A percentile compares a stretch with the other conserved stretches of the same genome.
Evolutionary conservation across 495 filamentous ascomycete genomes (phyloP).

Genomic region (Neurospora sp.): DNA sequence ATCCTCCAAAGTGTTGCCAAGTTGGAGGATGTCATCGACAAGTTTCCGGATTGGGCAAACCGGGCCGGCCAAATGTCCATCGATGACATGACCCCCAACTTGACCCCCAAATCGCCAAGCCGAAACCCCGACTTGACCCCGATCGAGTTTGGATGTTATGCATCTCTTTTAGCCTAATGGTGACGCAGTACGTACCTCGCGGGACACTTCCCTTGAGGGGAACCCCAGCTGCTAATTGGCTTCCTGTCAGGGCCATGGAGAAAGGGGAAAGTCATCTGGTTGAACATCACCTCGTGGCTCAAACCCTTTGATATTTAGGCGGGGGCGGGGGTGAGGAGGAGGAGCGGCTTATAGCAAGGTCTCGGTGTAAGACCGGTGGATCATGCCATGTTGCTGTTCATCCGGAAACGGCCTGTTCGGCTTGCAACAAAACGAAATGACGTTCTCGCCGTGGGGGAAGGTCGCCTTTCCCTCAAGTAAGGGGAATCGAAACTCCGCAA

Average conservation of each 20-base stretch:
- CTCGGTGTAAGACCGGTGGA: neutral
- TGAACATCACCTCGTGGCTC: neutral
- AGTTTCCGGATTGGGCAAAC: neutral
- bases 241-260: neutral
- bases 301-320: neutral
- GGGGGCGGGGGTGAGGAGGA: neutral
- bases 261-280: neutral
- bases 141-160: neutral
- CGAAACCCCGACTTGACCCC: neutral
- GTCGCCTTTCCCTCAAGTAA: neutral
- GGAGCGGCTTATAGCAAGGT: neutral
- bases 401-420: neutral
- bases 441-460: neutral
- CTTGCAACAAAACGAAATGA: neutral
- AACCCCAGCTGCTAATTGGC: neutral
- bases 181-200: neutral
- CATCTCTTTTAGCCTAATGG: neutral
- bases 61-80: neutral
- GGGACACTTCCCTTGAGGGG: neutral
- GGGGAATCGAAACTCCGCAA: neutral
- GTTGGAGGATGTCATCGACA: neutral
- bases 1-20: neutral
- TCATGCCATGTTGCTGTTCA: neutral
- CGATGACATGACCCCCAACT: neutral
- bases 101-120: neutral